A percentile compares a stretch with the other conserved stretches of the same genome.
These are phyloP conservation scores for Acer negundo DNA, from an alignment of 345 rosid species.

Conservation along the genomic window DNA sequence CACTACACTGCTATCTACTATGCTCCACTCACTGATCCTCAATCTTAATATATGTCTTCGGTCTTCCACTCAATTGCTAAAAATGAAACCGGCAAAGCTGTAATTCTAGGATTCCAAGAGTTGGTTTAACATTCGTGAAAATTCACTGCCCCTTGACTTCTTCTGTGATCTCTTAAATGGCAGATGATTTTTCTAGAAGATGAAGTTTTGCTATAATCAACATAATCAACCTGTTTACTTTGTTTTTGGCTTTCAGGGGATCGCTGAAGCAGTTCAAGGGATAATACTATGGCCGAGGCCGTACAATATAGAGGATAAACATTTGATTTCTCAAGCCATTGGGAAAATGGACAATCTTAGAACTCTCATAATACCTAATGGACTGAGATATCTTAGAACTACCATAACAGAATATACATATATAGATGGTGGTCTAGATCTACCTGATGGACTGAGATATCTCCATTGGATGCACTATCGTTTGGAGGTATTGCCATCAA, in stretches of 20 bases:
- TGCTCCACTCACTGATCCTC: neutral
- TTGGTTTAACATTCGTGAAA: no score
- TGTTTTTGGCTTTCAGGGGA: neutral
- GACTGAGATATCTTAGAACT: conserved; percentile 14
- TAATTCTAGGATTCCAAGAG: no score
- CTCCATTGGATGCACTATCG: conserved; percentile 11
- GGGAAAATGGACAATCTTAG: neutral
- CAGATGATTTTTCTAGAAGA: no score
- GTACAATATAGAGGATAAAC: no score
- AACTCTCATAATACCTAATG: neutral
- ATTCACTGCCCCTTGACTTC: neutral
- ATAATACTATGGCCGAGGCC: no score
- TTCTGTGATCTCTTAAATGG: neutral
- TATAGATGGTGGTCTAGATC: no score
- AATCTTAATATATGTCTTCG: no score
- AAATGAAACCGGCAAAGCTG: no score
- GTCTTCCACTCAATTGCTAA: no score
- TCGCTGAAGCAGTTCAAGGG: neutral
- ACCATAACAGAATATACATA: no score
- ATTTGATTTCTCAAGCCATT: neutral
- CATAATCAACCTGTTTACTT: neutral
- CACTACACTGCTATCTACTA: no score
- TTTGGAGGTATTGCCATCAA: conserved; percentile 11
- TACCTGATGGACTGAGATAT: conserved; percentile 7
- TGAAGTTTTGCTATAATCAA: neutral